A percentile compares a stretch with the other conserved stretches of the same genome.
Conservation (phyloP, 1,139 yeast genomes). For the Diutina catenulata region DNA sequence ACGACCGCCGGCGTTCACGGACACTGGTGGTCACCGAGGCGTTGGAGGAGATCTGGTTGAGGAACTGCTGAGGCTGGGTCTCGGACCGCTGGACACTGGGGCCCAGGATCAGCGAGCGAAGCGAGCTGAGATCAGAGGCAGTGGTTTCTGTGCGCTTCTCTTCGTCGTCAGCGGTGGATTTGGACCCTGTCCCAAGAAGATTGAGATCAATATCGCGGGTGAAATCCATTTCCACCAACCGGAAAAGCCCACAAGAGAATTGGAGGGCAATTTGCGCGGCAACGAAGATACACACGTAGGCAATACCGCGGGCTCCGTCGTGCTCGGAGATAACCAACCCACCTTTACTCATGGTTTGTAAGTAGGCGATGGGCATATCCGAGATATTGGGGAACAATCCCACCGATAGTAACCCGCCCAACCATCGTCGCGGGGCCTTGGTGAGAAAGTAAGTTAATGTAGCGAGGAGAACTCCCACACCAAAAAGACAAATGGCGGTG, state of each 20-base stretch:
- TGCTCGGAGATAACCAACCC: constrained; percentile 39
- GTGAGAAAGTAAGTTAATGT: constrained; percentile 21
- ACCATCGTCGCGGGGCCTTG: constrained; percentile 59
- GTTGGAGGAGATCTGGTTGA: background rate
- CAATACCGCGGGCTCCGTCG: constrained; percentile 70
- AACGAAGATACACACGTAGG: constrained; percentile 71
- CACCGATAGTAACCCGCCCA: constrained; percentile 62
- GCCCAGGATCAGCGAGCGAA: background rate
- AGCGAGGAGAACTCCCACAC: constrained; percentile 26
- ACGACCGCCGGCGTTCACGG: background rate
- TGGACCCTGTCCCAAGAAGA: background rate
- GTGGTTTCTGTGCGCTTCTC: constrained; percentile 10
- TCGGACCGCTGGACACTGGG: background rate
- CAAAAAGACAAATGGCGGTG: constrained; percentile 34
- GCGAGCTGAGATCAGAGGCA: constrained; percentile 6
- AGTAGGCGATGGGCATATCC: constrained; percentile 82
- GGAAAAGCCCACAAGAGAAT: constrained; percentile 68
- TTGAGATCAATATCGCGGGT: constrained; percentile 18
- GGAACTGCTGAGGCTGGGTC: background rate
- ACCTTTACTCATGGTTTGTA: constrained; percentile 68
- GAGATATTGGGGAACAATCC: constrained; percentile 62
- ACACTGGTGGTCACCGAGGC: no score
- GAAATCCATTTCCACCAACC: constrained; percentile 64
- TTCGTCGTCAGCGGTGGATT: background rate
- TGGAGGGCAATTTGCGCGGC: constrained; percentile 61